Evolutionary conservation across 2,329 filamentous ascomycete species (phyloP).

Genomic region (Cladosporium halotolerans): DNA sequence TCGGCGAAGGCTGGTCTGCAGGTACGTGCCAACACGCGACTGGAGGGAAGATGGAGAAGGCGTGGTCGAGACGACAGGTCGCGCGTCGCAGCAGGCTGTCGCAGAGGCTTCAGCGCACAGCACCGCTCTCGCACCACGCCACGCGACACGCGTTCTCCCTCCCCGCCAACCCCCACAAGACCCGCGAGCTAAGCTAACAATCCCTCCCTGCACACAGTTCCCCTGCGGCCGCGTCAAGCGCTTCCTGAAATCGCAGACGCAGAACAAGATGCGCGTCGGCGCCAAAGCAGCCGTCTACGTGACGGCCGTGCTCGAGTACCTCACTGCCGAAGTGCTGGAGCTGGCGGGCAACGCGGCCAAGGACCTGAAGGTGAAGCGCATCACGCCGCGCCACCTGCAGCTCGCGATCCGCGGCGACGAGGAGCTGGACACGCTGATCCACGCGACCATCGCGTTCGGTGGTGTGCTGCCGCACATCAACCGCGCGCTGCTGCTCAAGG

Average conservation of each 20-base stretch:
- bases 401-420: constrained; percentile 97
- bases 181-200: constrained; percentile 2
- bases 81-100: neutral
- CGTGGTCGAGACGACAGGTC: neutral
- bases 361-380: constrained; percentile 99
- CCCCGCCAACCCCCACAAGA: neutral
- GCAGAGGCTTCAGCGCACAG: neutral
- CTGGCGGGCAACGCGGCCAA: constrained; percentile 97
- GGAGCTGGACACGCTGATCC: constrained; percentile 94
- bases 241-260: constrained; percentile 98
- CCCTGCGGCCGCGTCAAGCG: constrained; percentile 99
- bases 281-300: constrained; percentile 98
- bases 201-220: constrained; percentile 57
- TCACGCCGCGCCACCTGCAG: constrained; percentile 94
- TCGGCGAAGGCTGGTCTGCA: constrained; percentile 91
- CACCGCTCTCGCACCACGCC: neutral
- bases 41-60: neutral
- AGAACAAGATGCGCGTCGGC: constrained; percentile 99
- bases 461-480: constrained; percentile 99
- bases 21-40: constrained; percentile 53
- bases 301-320: constrained; percentile 94
- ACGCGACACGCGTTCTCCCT: constrained; percentile 1
- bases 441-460: constrained; percentile 95
- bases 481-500: constrained; percentile 88
- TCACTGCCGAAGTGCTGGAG: constrained; percentile 96